Evolutionary conservation across 1,284 basidiomycete species (phyloP), one percentile per base, ranked within the genome.

Genomic region (Ceratobasidium sp.): DNA sequence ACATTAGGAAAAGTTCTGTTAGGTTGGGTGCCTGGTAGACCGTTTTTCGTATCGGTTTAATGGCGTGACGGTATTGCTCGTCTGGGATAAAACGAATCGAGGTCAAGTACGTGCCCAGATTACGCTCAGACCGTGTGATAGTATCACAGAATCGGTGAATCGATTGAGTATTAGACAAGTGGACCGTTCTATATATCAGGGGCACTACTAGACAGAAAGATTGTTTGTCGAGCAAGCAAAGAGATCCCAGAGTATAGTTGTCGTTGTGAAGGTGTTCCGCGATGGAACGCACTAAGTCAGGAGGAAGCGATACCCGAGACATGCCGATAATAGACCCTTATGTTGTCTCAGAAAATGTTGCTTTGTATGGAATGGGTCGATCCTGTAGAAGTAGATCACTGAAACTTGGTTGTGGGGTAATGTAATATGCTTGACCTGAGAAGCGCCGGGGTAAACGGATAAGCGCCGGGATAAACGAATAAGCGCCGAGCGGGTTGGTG

Each of bases 201-300:
- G 69, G 69, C 1, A 53, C 24, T 2, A 72, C 57, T 15, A 60
- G 19, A 17, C 29, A n/a, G 29, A 24, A 41, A 33, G 44, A 31
- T 51, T 59, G 56, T 31, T 47, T 72, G 27, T 72, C 69, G 24
- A 72, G 36, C 27, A 62, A 48, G 48, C 69, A 62, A n/a, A 72
- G 48, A 22, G 57, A 72, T 4, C 14, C 57, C 4, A 72, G 33
- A 2, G 69, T 72, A 19, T 15, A 17, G 24, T 45, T 51, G 57
- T 50, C 27, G 50, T 72, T 41, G 17, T 31, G n/a, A 17, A 62
- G 17, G n/a, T 72, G 53, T 33, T 72, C 69, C n/a, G 69, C 69
- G n/a, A 72, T 53, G 31, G 56, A 72, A 51, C 57, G 56, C 17
- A 72, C 53, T n/a, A 72, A 2, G 22, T 72, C 69, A 9, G n/a